phyloP scores from a whole-genome alignment of 495 filamentous ascomycete species.

The Acidomyces sp. region DNA sequence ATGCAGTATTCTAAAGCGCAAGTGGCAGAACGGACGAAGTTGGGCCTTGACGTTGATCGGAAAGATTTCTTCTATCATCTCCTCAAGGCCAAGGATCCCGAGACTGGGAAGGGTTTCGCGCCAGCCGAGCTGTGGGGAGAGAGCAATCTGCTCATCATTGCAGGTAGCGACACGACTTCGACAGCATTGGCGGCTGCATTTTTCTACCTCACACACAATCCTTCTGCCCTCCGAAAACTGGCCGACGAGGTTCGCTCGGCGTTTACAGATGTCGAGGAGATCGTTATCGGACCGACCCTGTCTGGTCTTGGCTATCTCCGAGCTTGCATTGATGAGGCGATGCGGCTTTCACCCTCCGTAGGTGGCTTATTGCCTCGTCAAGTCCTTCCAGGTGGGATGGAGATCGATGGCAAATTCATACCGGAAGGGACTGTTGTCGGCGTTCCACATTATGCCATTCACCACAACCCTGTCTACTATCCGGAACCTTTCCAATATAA shows the following conservation, averaged over 20 bases:
- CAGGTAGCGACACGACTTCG: constrained; percentile 42
- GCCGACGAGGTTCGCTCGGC: constrained; percentile 38
- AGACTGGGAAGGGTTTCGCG: constrained; percentile 27
- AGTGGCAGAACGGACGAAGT: constrained; percentile 2
- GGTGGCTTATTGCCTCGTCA: constrained; percentile 45
- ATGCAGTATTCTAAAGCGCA: constrained; percentile 9
- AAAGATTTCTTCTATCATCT: constrained; percentile 10
- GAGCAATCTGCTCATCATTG: constrained; percentile 28
- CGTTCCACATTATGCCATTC: constrained; percentile 20
- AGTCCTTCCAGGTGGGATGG: constrained; percentile 47
- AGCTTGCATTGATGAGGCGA: constrained; percentile 51
- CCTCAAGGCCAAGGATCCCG: constrained; percentile 26
- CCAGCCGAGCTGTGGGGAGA: constrained; percentile 28
- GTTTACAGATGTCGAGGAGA: constrained; percentile 43
- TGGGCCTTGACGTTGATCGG: constrained; percentile 3
- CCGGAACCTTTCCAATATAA: constrained; percentile 16
- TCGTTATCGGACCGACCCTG: constrained; percentile 35
- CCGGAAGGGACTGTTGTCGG: constrained; percentile 23
- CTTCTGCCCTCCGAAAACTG: constrained; percentile 33
- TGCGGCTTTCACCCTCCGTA: constrained; percentile 57
- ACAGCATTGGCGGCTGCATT: constrained; percentile 43
- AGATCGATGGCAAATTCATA: constrained; percentile 36
- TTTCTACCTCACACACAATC: constrained; percentile 49
- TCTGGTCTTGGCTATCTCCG: constrained; percentile 41
- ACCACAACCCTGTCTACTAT: constrained; percentile 24